Evolutionary conservation across 1,284 basidiomycete genomes (phyloP).

Genomic region (Ceratobasidium theobromae): DNA sequence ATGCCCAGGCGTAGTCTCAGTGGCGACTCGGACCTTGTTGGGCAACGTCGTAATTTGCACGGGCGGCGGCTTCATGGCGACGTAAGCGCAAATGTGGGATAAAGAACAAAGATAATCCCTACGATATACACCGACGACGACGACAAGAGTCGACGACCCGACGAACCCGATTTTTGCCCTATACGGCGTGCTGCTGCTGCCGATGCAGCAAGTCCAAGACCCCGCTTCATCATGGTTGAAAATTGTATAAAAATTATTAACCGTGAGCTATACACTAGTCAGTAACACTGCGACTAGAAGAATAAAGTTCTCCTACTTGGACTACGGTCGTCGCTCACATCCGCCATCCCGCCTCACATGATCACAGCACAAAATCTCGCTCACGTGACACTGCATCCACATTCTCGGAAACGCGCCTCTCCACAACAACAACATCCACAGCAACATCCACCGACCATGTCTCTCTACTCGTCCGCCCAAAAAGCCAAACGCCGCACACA

Average conservation of each 20-base stretch:
- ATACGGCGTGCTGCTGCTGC: too few species aligned
- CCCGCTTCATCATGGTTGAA: conserved; percentile 9
- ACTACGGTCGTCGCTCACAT: not conserved
- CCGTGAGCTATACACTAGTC: too few species aligned
- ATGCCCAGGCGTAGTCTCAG: conserved; percentile 88
- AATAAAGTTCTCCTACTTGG: too few species aligned
- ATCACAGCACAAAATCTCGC: not conserved
- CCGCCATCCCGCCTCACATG: not conserved
- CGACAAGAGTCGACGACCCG: not conserved
- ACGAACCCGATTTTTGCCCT: too few species aligned
- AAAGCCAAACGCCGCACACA: conserved; percentile 37
- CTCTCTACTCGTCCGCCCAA: conserved; percentile 36
- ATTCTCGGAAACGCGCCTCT: conserved; percentile 8
- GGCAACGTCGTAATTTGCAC: conserved; percentile 77
- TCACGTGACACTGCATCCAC: conserved; percentile 12
- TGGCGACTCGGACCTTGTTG: conserved; percentile 90
- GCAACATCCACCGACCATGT: conserved; percentile 1
- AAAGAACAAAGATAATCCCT: not conserved
- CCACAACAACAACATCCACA: not conserved
- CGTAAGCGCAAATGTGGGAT: not conserved
- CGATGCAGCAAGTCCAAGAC: conserved; percentile 4
- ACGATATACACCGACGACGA: conserved; percentile 21
- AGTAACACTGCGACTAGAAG: too few species aligned
- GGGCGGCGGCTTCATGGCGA: conserved; percentile 18
- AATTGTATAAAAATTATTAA: not conserved